phyloP scores from a whole-genome alignment of 129 eudicot species.

The Smallanthus sonchifolius region DNA sequence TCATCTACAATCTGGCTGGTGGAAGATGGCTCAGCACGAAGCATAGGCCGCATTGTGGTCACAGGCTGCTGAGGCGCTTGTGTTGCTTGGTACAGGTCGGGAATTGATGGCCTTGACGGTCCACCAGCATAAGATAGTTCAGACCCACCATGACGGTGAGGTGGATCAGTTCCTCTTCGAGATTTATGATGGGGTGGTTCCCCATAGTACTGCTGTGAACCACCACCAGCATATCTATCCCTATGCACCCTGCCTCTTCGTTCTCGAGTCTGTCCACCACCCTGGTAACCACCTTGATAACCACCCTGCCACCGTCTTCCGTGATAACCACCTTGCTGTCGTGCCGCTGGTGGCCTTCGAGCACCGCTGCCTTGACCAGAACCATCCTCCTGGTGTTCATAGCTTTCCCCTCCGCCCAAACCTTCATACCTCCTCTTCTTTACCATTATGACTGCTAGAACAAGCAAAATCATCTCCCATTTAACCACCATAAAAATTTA shows the following conservation, averaged over 20 bases:
- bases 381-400: conserved; percentile 49
- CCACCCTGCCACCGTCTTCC: conserved; percentile 1
- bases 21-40: conserved; percentile 50
- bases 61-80: conserved; percentile 76
- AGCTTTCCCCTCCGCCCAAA: conserved; percentile 53
- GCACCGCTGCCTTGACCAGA: conserved; percentile 51
- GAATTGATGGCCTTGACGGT: conserved; percentile 63
- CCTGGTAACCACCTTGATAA: background rate
- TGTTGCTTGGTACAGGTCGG: conserved; percentile 99
- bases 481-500: background rate
- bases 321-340: conserved; percentile 27
- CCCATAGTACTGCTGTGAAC: conserved; percentile 43
- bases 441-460: conserved; percentile 52
- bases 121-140: conserved; percentile 61
- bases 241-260: conserved; percentile 63
- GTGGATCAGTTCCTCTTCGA: conserved; percentile 54
- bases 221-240: conserved; percentile 60
- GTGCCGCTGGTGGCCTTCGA: conserved; percentile 42
- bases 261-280: conserved; percentile 36
- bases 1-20: conserved; percentile 28
- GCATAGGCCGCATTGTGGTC: conserved; percentile 37
- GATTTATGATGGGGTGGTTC: conserved; percentile 47
- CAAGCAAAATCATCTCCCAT: background rate
- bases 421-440: conserved; percentile 72
- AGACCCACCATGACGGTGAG: conserved; percentile 66